Percentiles rank a stretch among this genome's conserved stretches.
Conservation (phyloP, 495 filamentous ascomycete species). For the Talaromyces stipitatus region DNA sequence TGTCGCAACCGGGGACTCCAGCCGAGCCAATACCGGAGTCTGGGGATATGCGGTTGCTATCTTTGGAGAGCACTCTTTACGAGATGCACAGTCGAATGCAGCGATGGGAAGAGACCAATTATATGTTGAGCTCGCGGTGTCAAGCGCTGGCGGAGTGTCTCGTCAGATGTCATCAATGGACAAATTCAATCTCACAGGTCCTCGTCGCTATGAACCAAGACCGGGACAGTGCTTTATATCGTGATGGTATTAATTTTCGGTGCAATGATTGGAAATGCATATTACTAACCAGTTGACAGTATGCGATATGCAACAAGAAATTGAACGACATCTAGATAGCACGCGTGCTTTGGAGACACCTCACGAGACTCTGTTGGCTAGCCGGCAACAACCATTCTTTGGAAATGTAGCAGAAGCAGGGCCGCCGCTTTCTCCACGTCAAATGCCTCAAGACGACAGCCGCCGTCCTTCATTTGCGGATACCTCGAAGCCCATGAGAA, state of each 20-base stretch:
- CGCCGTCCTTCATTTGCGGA: slow-evolving; percentile 52
- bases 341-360: slow-evolving; percentile 64
- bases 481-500: slow-evolving; percentile 36
- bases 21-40: slow-evolving; percentile 74
- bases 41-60: slow-evolving; percentile 64
- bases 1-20: slow-evolving; percentile 75
- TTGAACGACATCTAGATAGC: slow-evolving; percentile 75
- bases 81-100: slow-evolving; percentile 69
- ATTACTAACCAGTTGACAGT: slow-evolving; percentile 44
- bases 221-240: slow-evolving; percentile 49
- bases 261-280: neutral
- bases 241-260: slow-evolving; percentile 36
- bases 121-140: slow-evolving; percentile 70
- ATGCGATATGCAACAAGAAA: slow-evolving; percentile 69
- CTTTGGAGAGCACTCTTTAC: slow-evolving; percentile 73
- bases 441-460: slow-evolving; percentile 77
- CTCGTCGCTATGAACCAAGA: slow-evolving; percentile 64
- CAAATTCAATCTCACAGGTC: slow-evolving; percentile 68
- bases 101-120: slow-evolving; percentile 77
- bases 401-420: slow-evolving; percentile 61
- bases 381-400: slow-evolving; percentile 64
- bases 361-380: slow-evolving; percentile 66
- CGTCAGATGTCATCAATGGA: slow-evolving; percentile 68
- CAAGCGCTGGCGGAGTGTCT: slow-evolving; percentile 78
- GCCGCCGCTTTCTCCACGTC: slow-evolving; percentile 84